Base-by-base conservation (phyloP, 1,284 basidiomycete genomes). In the Schizophyllum amplum region DNA sequence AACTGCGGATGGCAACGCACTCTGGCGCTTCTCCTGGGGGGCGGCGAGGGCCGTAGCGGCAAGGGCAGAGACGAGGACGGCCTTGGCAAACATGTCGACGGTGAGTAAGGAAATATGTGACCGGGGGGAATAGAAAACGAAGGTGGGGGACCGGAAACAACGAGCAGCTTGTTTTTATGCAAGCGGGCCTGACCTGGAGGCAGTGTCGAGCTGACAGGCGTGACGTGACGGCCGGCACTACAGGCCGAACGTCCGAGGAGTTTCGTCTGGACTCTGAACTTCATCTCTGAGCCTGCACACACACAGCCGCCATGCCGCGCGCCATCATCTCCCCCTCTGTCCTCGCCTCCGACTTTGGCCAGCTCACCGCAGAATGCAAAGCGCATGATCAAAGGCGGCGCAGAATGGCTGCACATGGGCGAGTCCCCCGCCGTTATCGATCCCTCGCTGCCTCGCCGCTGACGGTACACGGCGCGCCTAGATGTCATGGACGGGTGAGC, bases 381-480 rank as follows among this genome's bases (percentile, higher is more conserved):
- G 67, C 82, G 92, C 55, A 96, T 97, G 90, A 90, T 96, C 62
- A 84, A 87, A 66, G 84, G 86, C 63, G 93, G 95, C 33, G 93
- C 94, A 48, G 87, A 97, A 71, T 97, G 94, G 94, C 81, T 96
- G 58, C 94, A 97, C 67, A 97, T 97, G 94, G 94, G 93, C 91
- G 61, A 61, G 83, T 72, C 47, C 21, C 50, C 25, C n/a, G n/a
- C n/a, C n/a, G n/a, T 54, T 21, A 24, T 22, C 48, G 48, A 22
- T 50, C 48, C 48, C 48, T 21, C 24, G 21, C n/a, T n/a, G n/a
- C n/a, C 33, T 33, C 24, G 21, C 11, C 60, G 57, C 55, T n/a
- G 24, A 59, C 22, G 24, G 7, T 6, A 17, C 47, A 11, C 49
- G 6, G 54, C 59, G 13, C 51, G 59, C 52, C 22, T 69, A 95